Conservation (phyloP, 257 asterid species). For the Voacanga thouarsii region DNA sequence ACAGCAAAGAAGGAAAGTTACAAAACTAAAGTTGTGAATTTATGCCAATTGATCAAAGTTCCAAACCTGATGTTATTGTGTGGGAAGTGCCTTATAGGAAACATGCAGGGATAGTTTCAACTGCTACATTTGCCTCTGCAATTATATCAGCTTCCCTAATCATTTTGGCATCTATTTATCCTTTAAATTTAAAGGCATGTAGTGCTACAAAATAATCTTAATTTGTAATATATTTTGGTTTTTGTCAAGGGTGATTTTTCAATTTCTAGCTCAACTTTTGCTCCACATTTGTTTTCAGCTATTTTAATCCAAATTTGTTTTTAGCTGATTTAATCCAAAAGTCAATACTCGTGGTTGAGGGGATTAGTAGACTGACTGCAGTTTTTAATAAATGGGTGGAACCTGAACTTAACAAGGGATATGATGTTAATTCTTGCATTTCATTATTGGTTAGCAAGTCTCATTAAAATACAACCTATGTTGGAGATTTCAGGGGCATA, state of each 20-base stretch:
- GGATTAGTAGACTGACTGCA: too few species aligned
- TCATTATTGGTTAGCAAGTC: too few species aligned
- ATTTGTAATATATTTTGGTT: neutral
- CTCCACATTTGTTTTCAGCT: too few species aligned
- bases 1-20: constrained; percentile 27
- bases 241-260: neutral
- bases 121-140: constrained; percentile 62
- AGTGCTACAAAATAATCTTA: constrained; percentile 28
- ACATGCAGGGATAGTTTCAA: constrained; percentile 54
- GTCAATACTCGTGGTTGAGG: too few species aligned
- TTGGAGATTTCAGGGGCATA: too few species aligned
- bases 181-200: constrained; percentile 23
- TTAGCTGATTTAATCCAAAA: too few species aligned
- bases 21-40: constrained; percentile 30
- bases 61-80: constrained; percentile 15
- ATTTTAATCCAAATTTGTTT: too few species aligned
- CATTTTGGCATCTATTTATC: constrained; percentile 39
- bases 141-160: constrained; percentile 50
- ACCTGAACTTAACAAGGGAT: too few species aligned
- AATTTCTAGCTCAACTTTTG: neutral
- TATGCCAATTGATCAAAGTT: constrained; percentile 22
- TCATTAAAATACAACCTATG: too few species aligned
- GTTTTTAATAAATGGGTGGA: too few species aligned
- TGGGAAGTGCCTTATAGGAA: constrained; percentile 84
- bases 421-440: too few species aligned